A percentile compares a stretch with the other conserved stretches of the same genome.
Evolutionary conservation across 2,329 filamentous ascomycete genomes (phyloP).

Genomic region (Verticillium tricorpus): DNA sequence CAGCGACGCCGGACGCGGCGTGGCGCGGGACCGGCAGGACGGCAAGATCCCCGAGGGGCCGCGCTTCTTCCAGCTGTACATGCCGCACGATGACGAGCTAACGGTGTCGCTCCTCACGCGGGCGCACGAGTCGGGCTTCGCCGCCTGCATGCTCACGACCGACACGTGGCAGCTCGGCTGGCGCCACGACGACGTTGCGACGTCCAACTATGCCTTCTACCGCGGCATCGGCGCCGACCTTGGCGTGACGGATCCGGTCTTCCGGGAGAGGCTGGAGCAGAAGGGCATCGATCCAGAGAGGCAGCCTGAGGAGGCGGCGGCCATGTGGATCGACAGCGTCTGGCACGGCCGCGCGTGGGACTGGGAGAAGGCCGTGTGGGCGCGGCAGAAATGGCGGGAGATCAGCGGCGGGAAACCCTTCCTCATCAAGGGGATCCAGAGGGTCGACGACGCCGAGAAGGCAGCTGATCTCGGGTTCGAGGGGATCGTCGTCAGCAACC

Average conservation of each 20-base stretch:
- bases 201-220: conserved; percentile 59
- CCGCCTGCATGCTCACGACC: conserved; percentile 54
- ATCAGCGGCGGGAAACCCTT: conserved; percentile 47
- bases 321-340: conserved; percentile 58
- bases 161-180: conserved; percentile 62
- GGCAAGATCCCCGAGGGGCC: conserved; percentile 20
- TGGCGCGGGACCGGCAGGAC: not conserved
- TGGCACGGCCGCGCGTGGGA: conserved; percentile 59
- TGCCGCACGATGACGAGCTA: conserved; percentile 58
- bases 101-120: conserved; percentile 51
- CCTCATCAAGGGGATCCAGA: conserved; percentile 28
- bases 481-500: conserved; percentile 57
- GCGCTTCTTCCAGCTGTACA: conserved; percentile 61
- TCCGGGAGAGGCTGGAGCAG: conserved; percentile 46
- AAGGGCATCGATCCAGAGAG: conserved; percentile 51
- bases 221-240: conserved; percentile 54
- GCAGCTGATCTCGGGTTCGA: conserved; percentile 50
- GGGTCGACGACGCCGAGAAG: conserved; percentile 26
- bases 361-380: conserved; percentile 61
- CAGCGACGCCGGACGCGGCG: conserved; percentile 36
- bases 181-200: conserved; percentile 53
- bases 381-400: conserved; percentile 54
- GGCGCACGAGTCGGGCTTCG: conserved; percentile 49
- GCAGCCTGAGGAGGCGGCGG: conserved; percentile 48
- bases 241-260: conserved; percentile 55